Evolutionary conservation across 148 eudicot genomes (phyloP), one percentile per base, ranked within the genome.

Genomic region (Camellia granthamiana): DNA sequence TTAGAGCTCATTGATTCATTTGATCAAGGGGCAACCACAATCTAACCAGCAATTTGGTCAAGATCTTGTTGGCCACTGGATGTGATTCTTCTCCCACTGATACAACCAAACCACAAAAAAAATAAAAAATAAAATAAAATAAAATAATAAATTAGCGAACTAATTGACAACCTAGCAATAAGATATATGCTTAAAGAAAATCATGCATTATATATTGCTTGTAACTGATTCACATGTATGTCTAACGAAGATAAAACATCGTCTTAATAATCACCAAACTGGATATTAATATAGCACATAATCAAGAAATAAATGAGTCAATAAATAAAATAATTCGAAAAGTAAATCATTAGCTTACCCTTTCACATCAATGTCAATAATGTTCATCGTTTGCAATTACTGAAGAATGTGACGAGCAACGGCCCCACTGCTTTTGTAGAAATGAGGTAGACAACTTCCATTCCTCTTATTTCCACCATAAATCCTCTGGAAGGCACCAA

Each of bases 1-100:
- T 60, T 60, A 72, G 42, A 47, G 42, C 41, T 43, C 54, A 15
- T 46, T 15, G 30, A 77, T 49, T 66, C 51, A 55, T 41, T 30
- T 6, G 38, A 66, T 81, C 74, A 81, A 75, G 83, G 67, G 19
- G 83, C 79, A 30, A 83, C 84, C 13, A 69, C 85, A 44, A 87
- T 85, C 51, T 88, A 68, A 47, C 91, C 88, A 41, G 90, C 91
- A 80, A 89, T 90, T 82, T 89, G 91, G 51, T 89, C 91, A 51
- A 89, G 90, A 74, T 89, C 91, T 64, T 88, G 68, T 46, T 78
- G 83, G 21, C 91, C 91, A 78, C 75, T 89, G 68, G 89, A 86
- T 19, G 91, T 86, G 72, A 89, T 89, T 72, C 59, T 81, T 75
- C 91, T 81, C 83, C 91, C 91, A 58, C 90, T 89, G 82, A 16